These are phyloP conservation scores for Cladosporium oxysporum DNA, from an alignment of 2,329 filamentous ascomycete genomes.

Conservation along the genomic window DNA sequence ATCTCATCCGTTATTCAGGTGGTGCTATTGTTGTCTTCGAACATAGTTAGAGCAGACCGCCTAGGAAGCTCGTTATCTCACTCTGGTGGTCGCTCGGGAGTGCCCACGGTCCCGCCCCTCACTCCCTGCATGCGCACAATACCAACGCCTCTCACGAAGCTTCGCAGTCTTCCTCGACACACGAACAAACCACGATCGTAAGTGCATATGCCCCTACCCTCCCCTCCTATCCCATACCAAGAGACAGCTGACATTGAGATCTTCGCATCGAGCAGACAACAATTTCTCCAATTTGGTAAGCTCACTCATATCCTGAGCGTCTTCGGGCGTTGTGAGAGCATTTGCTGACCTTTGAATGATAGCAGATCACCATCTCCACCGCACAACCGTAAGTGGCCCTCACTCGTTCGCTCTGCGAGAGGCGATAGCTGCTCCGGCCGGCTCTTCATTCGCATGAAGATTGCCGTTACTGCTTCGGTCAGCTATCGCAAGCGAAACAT, in stretches of 20 bases:
- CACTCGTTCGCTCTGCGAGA: neutral
- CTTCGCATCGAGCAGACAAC: neutral
- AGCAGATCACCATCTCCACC: neutral
- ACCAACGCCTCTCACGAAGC: neutral
- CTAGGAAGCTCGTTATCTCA: neutral
- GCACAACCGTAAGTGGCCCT: slow-evolving; percentile 2
- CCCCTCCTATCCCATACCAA: neutral
- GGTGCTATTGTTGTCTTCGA: neutral
- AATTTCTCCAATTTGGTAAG: neutral
- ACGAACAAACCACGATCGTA: neutral
- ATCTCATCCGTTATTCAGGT: neutral
- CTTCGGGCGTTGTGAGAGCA: neutral
- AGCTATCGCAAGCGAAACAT: neutral
- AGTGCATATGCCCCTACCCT: neutral
- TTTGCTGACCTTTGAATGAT: neutral
- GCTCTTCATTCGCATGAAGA: neutral
- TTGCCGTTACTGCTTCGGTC: neutral
- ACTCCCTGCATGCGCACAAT: neutral
- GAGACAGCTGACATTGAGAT: slow-evolving; percentile 5
- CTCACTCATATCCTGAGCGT: neutral
- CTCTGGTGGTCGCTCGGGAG: neutral
- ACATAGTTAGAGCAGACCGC: neutral
- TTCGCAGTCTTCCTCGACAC: neutral
- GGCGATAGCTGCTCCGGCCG: neutral
- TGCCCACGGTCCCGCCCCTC: neutral